These are phyloP conservation scores for Capillidium rhysosporum DNA, from an alignment of 371 early-diverging fungal species.

Conservation along the genomic window DNA sequence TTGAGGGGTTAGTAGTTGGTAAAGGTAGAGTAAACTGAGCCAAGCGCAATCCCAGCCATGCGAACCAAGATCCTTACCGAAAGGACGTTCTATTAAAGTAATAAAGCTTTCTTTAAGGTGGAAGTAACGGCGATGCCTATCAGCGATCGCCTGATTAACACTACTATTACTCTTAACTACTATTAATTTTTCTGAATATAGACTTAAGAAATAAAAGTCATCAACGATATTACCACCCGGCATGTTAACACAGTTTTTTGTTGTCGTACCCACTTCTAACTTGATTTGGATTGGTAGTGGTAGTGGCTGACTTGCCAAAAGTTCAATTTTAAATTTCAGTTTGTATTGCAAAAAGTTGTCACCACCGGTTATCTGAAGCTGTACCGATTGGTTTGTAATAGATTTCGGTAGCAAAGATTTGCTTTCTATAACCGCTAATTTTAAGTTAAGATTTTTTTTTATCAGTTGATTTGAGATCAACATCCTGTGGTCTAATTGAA, in stretches of 20 bases:
- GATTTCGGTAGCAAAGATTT: too few relatives aligned
- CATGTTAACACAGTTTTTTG: neutral
- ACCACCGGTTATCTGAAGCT: too few relatives aligned
- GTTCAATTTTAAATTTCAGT: too few relatives aligned
- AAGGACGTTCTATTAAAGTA: neutral
- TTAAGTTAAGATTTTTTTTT: too few relatives aligned
- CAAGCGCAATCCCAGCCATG: constrained; percentile 4
- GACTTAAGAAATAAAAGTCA: neutral
- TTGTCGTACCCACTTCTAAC: neutral
- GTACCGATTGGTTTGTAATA: too few relatives aligned
- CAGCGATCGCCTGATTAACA: too few relatives aligned
- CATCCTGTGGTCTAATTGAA: too few relatives aligned
- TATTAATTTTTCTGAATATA: neutral
- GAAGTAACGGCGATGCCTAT: neutral
- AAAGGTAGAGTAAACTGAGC: neutral
- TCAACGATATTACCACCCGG: neutral
- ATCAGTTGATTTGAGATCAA: too few relatives aligned
- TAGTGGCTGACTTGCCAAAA: too few relatives aligned
- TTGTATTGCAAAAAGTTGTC: too few relatives aligned
- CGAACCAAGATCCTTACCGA: constrained; percentile 1
- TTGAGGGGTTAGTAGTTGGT: neutral
- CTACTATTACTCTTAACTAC: too few relatives aligned
- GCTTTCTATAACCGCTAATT: too few relatives aligned
- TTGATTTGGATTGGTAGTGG: neutral
- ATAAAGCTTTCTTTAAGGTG: neutral